phyloP scores from a whole-genome alignment of 2,329 filamentous ascomycete genomes.

The Venturia asperata region DNA sequence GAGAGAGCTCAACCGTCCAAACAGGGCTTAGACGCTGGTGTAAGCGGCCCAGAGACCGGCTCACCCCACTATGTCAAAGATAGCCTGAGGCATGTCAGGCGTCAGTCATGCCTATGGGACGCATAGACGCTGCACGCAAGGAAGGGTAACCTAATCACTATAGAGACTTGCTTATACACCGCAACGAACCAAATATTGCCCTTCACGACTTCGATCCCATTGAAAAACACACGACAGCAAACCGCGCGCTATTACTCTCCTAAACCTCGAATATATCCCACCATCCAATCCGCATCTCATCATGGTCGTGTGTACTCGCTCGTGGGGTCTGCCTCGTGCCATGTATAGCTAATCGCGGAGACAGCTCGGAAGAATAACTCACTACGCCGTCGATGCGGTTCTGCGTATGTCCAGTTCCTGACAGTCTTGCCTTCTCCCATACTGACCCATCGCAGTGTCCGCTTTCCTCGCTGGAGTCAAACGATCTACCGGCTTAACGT shows the following conservation, averaged over 20 bases:
- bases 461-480: constrained; percentile 95
- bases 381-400: constrained; percentile 95
- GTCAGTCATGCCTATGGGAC: background rate
- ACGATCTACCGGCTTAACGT: constrained; percentile 96
- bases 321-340: background rate
- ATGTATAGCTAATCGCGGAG: constrained; percentile 9
- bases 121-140: background rate
- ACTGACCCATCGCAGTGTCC: constrained; percentile 56
- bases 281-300: background rate
- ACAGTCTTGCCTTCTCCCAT: constrained; percentile 22
- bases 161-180: constrained; percentile 1
- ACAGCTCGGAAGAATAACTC: constrained; percentile 70
- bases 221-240: background rate
- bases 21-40: background rate
- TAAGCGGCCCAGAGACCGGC: background rate
- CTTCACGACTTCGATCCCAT: background rate
- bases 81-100: background rate
- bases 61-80: background rate
- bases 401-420: constrained; percentile 56
- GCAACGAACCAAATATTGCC: background rate
- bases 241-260: background rate
- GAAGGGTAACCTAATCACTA: background rate
- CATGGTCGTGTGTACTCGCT: constrained; percentile 17
- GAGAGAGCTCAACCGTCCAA: background rate
- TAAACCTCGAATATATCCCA: background rate